A percentile compares a stretch with the other conserved stretches of the same genome.
Conservation (phyloP, 192 early-diverging fungal genomes). For the Coemansia sp. region DNA sequence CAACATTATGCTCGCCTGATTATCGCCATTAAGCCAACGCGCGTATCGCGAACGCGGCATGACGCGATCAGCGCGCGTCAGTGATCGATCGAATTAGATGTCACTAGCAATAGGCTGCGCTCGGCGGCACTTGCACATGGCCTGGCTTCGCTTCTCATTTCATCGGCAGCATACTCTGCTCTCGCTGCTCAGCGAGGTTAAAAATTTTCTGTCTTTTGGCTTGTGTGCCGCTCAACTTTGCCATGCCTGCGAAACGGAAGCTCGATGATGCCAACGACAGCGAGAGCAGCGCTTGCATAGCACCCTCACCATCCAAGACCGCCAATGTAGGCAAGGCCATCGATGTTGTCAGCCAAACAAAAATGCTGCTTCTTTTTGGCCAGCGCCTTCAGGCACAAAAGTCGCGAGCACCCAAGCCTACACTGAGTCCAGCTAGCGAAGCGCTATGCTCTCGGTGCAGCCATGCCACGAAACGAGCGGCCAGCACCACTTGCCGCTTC, state of each 20-base stretch:
- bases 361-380: constrained; percentile 44
- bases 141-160: too few relatives aligned
- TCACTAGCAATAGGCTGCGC: too few relatives aligned
- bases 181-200: too few relatives aligned
- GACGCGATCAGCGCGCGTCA: too few relatives aligned
- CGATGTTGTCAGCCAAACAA: constrained; percentile 16
- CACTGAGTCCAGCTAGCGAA: background rate
- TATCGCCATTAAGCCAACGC: too few relatives aligned
- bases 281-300: background rate
- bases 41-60: too few relatives aligned
- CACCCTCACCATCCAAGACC: constrained; percentile 4
- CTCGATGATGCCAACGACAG: background rate
- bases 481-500: constrained; percentile 13
- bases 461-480: constrained; percentile 3
- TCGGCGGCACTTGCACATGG: too few relatives aligned
- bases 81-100: too few relatives aligned
- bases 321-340: constrained; percentile 20
- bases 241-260: constrained; percentile 36
- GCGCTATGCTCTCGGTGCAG: constrained; percentile 5
- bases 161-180: too few relatives aligned
- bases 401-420: constrained; percentile 1
- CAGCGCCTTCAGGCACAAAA: constrained; percentile 26
- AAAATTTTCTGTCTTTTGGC: too few relatives aligned
- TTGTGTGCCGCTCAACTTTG: background rate
- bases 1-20: too few relatives aligned